Conservation (phyloP, 169 alveolate genomes). For the Plasmodium reichenowi region DNA sequence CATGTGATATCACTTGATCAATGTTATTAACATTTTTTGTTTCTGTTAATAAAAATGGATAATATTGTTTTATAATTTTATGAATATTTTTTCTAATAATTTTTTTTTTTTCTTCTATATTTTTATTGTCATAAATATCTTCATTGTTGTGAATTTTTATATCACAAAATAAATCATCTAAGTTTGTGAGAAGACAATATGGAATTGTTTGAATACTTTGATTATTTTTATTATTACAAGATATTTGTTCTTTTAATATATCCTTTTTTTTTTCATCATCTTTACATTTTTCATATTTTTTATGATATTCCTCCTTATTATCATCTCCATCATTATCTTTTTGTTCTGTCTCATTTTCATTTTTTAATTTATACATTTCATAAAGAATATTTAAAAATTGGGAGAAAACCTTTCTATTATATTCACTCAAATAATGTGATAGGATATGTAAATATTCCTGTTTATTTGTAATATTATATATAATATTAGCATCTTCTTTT, state of each 20-base stretch:
- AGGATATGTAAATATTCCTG: constrained; percentile 17
- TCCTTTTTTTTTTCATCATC: neutral
- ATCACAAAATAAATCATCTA: neutral
- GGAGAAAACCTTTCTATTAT: constrained; percentile 10
- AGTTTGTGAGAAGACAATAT: constrained; percentile 16
- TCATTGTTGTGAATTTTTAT: neutral
- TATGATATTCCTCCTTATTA: neutral
- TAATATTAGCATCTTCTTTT: constrained; percentile 30
- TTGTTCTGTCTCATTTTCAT: neutral
- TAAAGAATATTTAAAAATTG: constrained; percentile 21
- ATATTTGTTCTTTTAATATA: too few relatives aligned
- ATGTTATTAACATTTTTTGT: constrained; percentile 25
- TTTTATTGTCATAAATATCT: neutral
- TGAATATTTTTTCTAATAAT: constrained; percentile 42
- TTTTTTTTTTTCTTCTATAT: constrained; percentile 13
- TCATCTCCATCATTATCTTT: neutral
- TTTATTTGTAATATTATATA: constrained; percentile 16
- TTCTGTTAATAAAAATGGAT: constrained; percentile 64
- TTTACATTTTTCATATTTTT: neutral
- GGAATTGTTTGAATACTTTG: constrained; percentile 16
- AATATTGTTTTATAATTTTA: constrained; percentile 30
- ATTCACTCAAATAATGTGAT: constrained; percentile 22
- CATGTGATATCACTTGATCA: constrained; percentile 45
- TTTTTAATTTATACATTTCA: constrained; percentile 41
- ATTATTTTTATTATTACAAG: neutral